These are phyloP conservation scores for Plasmodium fragile DNA, from an alignment of 169 alveolate species.

Conservation along the genomic window DNA sequence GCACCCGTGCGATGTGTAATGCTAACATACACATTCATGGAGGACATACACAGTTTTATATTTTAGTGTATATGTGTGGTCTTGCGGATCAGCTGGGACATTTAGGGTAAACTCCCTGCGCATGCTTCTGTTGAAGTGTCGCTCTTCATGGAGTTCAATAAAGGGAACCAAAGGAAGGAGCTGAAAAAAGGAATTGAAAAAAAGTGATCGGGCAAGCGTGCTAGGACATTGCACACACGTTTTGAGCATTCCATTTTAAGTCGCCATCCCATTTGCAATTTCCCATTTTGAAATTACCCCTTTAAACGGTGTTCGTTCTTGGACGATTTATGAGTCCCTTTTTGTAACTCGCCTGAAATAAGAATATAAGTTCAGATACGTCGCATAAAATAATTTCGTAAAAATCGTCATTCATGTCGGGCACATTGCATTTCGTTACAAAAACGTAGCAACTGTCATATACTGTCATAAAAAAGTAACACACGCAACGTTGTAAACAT, in stretches of 20 bases:
- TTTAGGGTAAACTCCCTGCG: background rate
- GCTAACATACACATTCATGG: background rate
- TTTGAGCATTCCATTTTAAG: background rate
- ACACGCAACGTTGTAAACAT: background rate
- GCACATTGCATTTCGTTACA: background rate
- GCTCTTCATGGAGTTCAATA: background rate
- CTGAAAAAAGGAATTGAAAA: background rate
- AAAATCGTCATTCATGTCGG: background rate
- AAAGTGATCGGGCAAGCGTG: background rate
- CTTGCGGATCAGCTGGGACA: background rate
- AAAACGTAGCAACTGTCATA: background rate
- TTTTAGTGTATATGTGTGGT: background rate
- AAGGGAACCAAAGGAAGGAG: background rate
- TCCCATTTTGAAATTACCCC: background rate
- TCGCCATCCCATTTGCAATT: background rate
- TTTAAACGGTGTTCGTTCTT: background rate
- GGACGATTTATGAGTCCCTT: background rate
- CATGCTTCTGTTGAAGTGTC: background rate
- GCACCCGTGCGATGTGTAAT: background rate
- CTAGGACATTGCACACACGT: background rate
- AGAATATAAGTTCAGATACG: background rate
- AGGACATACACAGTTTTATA: background rate
- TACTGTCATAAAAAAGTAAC: background rate
- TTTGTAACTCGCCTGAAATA: background rate
- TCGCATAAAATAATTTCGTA: background rate